Base-by-base conservation (phyloP, 1,139 yeast genomes). In the Kodamaea sp. region DNA sequence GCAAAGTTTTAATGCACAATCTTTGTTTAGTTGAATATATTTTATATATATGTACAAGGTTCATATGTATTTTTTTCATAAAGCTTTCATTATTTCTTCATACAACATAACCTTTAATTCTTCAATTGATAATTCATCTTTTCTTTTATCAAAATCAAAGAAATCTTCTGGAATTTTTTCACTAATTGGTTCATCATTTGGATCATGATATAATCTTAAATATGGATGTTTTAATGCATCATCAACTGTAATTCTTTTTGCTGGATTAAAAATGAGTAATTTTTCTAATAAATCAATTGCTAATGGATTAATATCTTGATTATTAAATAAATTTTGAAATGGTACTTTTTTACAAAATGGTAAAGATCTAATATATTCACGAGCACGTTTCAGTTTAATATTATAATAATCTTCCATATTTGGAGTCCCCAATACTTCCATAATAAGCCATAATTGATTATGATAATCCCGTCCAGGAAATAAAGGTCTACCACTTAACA, bases 391-490 rank as follows among this genome's bases (percentile, higher is more conserved):
- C 44, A 88, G 81, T 61, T 85, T 87, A 53, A 92, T 84, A 45
- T 85, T 80, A 53, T 76, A 75, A 61, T 86, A 79, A 54, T 88
- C 96, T 48, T 84, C 92, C 65, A 79, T 80, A 30, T 77, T 70
- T 4, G 98, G 98, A 1, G 97, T 85, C 1, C 98, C 98, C 47
- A 92, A 67, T 2, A 89, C 81, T 56, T 88, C 95, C 70, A 92
- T 82, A 41, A 92, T 89, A 41, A 89, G 71, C 70, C 86, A 75
- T 49, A 92, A 67, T 60, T 92, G 98, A 61, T 89, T 87, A 49
- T 89, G 86, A 66, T 89, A 92, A 65, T 92, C 98, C 52, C 85
- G 78, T 2, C 98, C 98, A 0, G 97, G 97, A 61, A 92, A 88
- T 22, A 92, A 66, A 1, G 98, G 97, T 53, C 84, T 75, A 29